Conservation (phyloP, 768 basidiomycete genomes). For the Hortiboletus flavorubellus region DNA sequence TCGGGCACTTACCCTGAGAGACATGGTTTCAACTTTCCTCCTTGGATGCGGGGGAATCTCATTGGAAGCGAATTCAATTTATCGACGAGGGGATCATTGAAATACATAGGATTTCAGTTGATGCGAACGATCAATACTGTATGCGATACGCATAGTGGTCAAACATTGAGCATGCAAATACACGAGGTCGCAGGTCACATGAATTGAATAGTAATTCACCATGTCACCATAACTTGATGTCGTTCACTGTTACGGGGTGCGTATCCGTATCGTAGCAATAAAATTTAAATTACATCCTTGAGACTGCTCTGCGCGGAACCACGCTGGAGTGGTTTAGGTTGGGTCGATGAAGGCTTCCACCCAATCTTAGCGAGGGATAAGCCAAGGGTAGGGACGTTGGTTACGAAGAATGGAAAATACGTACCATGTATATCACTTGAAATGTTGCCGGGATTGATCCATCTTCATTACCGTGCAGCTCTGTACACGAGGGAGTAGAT, state of each 20-base stretch:
- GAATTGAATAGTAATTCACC: background rate
- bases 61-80: background rate
- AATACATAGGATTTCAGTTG: background rate
- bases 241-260: background rate
- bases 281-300: slow-evolving; percentile 51
- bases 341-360: slow-evolving; percentile 71
- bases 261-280: background rate
- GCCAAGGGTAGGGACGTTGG: background rate
- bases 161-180: background rate
- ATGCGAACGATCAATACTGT: background rate
- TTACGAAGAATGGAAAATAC: slow-evolving; percentile 15
- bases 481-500: slow-evolving; percentile 38
- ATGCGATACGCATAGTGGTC: background rate
- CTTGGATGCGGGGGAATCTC: background rate
- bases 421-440: slow-evolving; percentile 90
- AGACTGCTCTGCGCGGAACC: slow-evolving; percentile 60
- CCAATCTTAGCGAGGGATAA: slow-evolving; percentile 55
- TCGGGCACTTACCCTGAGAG: background rate
- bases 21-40: background rate
- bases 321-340: slow-evolving; percentile 63
- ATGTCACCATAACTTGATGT: background rate
- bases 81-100: background rate
- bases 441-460: slow-evolving; percentile 92
- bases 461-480: slow-evolving; percentile 79
- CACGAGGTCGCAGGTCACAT: background rate